Percentiles rank a stretch among this genome's conserved stretches.
phyloP scores from a whole-genome alignment of 495 filamentous ascomycete species.

The Rhypophila decipiens region DNA sequence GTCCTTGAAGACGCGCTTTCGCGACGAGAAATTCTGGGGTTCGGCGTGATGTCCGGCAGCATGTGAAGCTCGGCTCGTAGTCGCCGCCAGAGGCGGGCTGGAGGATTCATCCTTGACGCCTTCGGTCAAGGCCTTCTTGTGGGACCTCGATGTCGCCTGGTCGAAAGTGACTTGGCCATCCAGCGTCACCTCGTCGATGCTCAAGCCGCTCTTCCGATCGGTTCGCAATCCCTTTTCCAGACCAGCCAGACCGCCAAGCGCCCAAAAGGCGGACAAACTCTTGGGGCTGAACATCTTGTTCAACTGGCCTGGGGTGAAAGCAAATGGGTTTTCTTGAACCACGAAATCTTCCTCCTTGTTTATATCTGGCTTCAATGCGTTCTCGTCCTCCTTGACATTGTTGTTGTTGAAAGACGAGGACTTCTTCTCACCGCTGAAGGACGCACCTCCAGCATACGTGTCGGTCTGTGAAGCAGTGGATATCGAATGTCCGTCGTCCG shows the following conservation, averaged over 20 bases:
- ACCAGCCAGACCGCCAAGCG: slow-evolving; percentile 60
- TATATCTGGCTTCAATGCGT: slow-evolving; percentile 60
- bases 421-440: slow-evolving; percentile 32
- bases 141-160: slow-evolving; percentile 40
- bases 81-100: slow-evolving; percentile 5
- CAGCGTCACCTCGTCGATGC: slow-evolving; percentile 57
- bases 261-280: slow-evolving; percentile 61
- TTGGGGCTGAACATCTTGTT: slow-evolving; percentile 74
- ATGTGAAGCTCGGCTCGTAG: slow-evolving; percentile 7
- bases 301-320: slow-evolving; percentile 62
- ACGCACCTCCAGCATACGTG: slow-evolving; percentile 28
- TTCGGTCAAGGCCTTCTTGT: slow-evolving; percentile 26
- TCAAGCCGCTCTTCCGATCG: slow-evolving; percentile 57
- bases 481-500: slow-evolving; percentile 42
- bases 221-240: slow-evolving; percentile 64
- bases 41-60: slow-evolving; percentile 11
- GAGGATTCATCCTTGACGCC: slow-evolving; percentile 17
- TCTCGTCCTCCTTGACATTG: slow-evolving; percentile 42
- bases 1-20: slow-evolving; percentile 63
- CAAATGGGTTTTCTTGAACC: slow-evolving; percentile 62
- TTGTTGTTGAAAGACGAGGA: slow-evolving; percentile 33
- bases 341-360: slow-evolving; percentile 58
- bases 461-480: slow-evolving; percentile 39
- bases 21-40: slow-evolving; percentile 47
- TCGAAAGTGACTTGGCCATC: slow-evolving; percentile 54